These are phyloP conservation scores for Heliophila coronopifolia DNA, from an alignment of 441 rosid genomes.

Conservation along the genomic window DNA sequence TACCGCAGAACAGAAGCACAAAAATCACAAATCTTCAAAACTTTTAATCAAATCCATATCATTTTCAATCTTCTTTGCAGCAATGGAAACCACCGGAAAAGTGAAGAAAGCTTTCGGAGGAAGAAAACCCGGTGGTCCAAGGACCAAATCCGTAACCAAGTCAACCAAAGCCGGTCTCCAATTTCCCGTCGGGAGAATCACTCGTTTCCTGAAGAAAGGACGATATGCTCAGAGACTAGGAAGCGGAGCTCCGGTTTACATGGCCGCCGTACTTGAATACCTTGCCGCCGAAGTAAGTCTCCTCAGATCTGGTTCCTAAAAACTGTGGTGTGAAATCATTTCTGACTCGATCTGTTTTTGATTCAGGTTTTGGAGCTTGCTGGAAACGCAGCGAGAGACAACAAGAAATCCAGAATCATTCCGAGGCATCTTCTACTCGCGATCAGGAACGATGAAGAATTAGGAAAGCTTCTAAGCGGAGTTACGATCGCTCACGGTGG, in stretches of 20 bases:
- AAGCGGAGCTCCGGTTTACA: slow-evolving; percentile 92
- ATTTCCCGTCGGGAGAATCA: slow-evolving; percentile 89
- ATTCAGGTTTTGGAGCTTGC: slow-evolving; percentile 85
- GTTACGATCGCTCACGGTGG: slow-evolving; percentile 90
- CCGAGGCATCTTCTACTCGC: slow-evolving; percentile 89
- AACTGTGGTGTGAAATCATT: too few species aligned
- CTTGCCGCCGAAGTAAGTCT: slow-evolving; percentile 87
- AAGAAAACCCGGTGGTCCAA: slow-evolving; percentile 31
- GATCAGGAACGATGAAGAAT: slow-evolving; percentile 83
- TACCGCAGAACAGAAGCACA: background rate
- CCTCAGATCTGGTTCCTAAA: too few species aligned
- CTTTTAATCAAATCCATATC: too few species aligned
- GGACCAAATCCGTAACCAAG: slow-evolving; percentile 26
- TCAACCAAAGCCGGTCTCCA: slow-evolving; percentile 94
- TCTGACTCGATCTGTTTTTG: too few species aligned
- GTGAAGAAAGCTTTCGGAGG: slow-evolving; percentile 33
- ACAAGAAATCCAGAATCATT: slow-evolving; percentile 82
- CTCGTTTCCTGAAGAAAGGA: slow-evolving; percentile 90
- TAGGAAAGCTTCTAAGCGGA: slow-evolving; percentile 76
- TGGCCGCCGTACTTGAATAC: slow-evolving; percentile 88
- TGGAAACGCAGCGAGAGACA: slow-evolving; percentile 91
- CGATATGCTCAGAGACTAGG: too few species aligned
- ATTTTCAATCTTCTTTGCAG: too few species aligned
- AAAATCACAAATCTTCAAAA: background rate
- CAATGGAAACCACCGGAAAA: slow-evolving; percentile 28